Evolutionary conservation across 257 asterid genomes (phyloP), one percentile per base, ranked within the genome.

Genomic region (Solanum sitiens): DNA sequence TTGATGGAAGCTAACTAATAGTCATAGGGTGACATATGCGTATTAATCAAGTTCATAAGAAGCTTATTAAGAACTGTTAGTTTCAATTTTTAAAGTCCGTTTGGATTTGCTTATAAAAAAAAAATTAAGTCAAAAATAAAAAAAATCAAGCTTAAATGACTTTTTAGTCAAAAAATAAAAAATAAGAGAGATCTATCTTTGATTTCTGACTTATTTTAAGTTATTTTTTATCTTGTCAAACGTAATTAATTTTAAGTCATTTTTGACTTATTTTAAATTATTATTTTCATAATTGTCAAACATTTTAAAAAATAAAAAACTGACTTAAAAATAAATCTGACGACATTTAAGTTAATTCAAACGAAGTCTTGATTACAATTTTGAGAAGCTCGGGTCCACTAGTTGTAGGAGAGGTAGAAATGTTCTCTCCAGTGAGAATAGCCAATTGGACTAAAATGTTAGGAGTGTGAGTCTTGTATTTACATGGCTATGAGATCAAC

Each of bases 121-220:
- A 33, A 1, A 27, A 27, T 27, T 27, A 27, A 27, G 7, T 37
- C 0, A 37, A 37, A 37, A 37, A 37, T 37, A 37, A 37, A 5
- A 5, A 27, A 37, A 37, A 0, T 37, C 0, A 37, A 37, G 6
- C 0, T 37, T 5, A 37, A 37, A 35, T 35, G 39, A 35, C 39
- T 35, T 35, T 35, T 35, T 4, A 35, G 7, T 35, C 6, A 1
- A 35, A 35, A 35, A 35, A 37, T 37, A 37, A 37, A 37, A 37
- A 37, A 0, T 37, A 5, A 7, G 39, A 0, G 6, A 37, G 0
- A 37, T 6, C 0, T 37, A 37, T 0, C 6, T 37, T 37, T 37
- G 1, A 0, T 37, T 37, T 37, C 7, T 37, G 6, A 37, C 0
- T 37, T 37, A 37, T 37, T 37, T 35, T 37, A 0, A 37, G 7